These are phyloP conservation scores for Epichloe uncinata DNA, from an alignment of 2,329 filamentous ascomycete genomes.

Conservation along the genomic window DNA sequence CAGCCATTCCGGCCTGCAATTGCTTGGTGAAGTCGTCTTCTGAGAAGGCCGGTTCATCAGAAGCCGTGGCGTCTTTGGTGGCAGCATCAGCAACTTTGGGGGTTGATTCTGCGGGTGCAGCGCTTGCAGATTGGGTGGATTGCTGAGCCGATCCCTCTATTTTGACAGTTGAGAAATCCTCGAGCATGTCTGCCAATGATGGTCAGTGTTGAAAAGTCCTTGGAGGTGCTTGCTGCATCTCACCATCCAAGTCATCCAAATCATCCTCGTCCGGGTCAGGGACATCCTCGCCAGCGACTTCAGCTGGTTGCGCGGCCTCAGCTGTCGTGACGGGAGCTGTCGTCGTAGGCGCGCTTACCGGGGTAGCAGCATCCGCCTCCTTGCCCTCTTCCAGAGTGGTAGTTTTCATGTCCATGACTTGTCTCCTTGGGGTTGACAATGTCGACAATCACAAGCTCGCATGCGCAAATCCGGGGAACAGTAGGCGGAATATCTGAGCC, in stretches of 20 bases:
- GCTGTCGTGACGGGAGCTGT: background rate
- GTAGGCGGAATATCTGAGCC: background rate
- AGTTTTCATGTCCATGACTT: constrained; percentile 10
- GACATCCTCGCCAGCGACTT: constrained; percentile 35
- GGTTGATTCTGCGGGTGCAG: constrained; percentile 18
- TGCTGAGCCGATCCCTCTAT: constrained; percentile 19
- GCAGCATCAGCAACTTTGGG: constrained; percentile 19
- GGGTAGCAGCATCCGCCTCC: constrained; percentile 12
- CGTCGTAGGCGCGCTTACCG: constrained; percentile 6
- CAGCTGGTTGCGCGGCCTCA: background rate
- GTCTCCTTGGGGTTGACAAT: background rate
- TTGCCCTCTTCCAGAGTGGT: constrained; percentile 11
- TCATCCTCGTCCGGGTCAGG: constrained; percentile 90
- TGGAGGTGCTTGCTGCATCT: constrained; percentile 7
- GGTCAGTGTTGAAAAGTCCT: constrained; percentile 2
- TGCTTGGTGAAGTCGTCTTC: constrained; percentile 74
- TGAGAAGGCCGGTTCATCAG: constrained; percentile 31
- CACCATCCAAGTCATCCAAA: constrained; percentile 81
- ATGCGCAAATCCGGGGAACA: constrained; percentile 6
- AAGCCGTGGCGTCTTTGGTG: constrained; percentile 10
- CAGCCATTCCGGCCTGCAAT: constrained; percentile 82
- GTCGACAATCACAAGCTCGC: constrained; percentile 8
- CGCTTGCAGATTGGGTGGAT: constrained; percentile 11
- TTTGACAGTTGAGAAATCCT: constrained; percentile 67
- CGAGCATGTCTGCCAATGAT: constrained; percentile 61